These are phyloP conservation scores for Leishmania braziliensis DNA, from an alignment of 208 protist genomes.

Conservation along the genomic window DNA sequence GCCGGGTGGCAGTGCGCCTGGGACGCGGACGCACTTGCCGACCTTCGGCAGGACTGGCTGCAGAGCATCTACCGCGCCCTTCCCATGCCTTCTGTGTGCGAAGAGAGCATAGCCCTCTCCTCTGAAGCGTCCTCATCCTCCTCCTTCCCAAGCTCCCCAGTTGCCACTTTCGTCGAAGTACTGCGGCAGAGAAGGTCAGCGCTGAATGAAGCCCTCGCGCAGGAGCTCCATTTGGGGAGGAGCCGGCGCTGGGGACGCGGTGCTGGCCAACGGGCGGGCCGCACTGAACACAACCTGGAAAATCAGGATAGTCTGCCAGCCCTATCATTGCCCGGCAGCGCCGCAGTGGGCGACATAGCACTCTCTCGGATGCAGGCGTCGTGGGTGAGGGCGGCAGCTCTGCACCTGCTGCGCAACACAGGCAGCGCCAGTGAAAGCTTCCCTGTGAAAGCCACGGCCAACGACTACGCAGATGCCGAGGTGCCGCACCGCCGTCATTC, in stretches of 20 bases:
- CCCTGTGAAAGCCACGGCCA: background rate
- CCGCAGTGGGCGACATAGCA: background rate
- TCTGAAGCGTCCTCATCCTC: conserved; percentile 7
- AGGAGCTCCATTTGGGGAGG: conserved; percentile 53
- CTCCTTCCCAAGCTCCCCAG: conserved; percentile 7
- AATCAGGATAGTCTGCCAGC: conserved; percentile 2
- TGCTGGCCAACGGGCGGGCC: background rate
- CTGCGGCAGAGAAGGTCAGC: conserved; percentile 22
- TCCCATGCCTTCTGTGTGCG: conserved; percentile 8
- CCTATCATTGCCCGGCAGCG: background rate
- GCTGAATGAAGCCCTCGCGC: conserved; percentile 59
- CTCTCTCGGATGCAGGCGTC: conserved; percentile 35
- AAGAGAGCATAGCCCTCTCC: conserved; percentile 13
- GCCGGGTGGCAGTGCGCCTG: conserved; percentile 56
- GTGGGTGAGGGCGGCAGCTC: conserved; percentile 43
- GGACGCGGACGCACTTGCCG: conserved; percentile 50
- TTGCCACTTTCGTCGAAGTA: background rate
- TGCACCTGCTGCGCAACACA: conserved; percentile 37
- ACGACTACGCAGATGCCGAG: conserved; percentile 5
- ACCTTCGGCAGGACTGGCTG: conserved; percentile 60
- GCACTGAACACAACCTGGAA: background rate
- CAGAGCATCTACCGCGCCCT: conserved; percentile 40
- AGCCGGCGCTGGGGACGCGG: conserved; percentile 31
- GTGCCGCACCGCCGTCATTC: background rate
- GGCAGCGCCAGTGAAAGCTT: background rate